A percentile compares a stretch with the other conserved stretches of the same genome.
phyloP scores from a whole-genome alignment of 495 filamentous ascomycete genomes.

The Penicillium paxilli region DNA sequence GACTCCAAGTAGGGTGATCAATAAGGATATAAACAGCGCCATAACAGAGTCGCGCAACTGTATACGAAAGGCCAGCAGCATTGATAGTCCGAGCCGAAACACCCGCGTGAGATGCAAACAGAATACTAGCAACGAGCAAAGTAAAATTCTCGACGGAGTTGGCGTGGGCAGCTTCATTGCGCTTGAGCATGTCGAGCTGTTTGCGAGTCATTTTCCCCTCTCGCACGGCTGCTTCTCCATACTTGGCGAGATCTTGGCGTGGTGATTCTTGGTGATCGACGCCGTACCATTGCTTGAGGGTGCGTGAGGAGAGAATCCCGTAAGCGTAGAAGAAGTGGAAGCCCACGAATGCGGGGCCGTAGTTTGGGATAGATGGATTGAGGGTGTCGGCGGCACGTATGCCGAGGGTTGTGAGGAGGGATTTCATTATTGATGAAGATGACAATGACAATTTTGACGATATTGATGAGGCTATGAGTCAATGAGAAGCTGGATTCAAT shows the following conservation, averaged over 20 bases:
- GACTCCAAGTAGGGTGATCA: constrained; percentile 16
- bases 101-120: constrained; percentile 23
- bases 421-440: constrained; percentile 2
- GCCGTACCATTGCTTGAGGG: constrained; percentile 45
- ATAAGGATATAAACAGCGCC: constrained; percentile 24
- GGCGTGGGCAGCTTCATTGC: constrained; percentile 47
- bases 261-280: constrained; percentile 52
- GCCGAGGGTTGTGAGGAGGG: constrained; percentile 21
- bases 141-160: constrained; percentile 48
- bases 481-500: too few relatives aligned
- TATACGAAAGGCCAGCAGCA: constrained; percentile 25
- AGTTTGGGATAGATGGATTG: constrained; percentile 22
- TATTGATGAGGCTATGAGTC: not conserved
- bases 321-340: constrained; percentile 53
- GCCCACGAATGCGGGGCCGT: constrained; percentile 39
- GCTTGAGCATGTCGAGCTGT: constrained; percentile 44
- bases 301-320: constrained; percentile 45
- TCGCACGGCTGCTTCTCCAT: constrained; percentile 45
- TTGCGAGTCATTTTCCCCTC: constrained; percentile 46
- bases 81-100: constrained; percentile 21
- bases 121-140: constrained; percentile 21
- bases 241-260: constrained; percentile 44
- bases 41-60: constrained; percentile 21
- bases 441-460: not conserved
- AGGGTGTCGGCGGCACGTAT: constrained; percentile 13